A percentile compares a stretch with the other conserved stretches of the same genome.
Conservation (phyloP, 805 yeast genomes). For the Yarrowia sp. region DNA sequence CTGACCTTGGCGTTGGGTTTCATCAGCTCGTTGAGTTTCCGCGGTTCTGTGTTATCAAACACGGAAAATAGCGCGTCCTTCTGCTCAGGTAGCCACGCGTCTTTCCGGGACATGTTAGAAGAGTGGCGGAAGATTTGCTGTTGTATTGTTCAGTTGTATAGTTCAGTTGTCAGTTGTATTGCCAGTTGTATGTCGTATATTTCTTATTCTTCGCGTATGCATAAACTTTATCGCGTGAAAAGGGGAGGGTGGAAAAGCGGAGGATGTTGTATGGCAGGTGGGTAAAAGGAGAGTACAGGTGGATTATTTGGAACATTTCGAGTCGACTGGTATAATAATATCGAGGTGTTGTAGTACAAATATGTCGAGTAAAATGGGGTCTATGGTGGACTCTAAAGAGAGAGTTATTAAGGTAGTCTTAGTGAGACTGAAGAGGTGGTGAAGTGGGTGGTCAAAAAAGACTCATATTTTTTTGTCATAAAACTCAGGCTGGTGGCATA, state of each 20-base stretch:
- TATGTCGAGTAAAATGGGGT: background rate
- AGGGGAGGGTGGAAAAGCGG: no score
- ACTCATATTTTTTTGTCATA: no score
- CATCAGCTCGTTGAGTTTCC: conserved; percentile 3
- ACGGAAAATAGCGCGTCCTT: background rate
- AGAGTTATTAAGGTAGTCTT: no score
- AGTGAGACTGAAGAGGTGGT: no score
- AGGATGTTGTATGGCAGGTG: no score
- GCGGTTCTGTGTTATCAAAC: background rate
- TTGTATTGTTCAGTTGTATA: background rate
- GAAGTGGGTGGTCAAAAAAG: no score
- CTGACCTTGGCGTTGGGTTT: conserved; percentile 6
- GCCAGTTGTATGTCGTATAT: background rate
- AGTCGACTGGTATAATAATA: background rate
- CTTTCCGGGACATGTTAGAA: conserved; percentile 2
- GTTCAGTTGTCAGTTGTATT: background rate
- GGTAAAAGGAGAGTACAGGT: no score
- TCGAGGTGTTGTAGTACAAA: background rate
- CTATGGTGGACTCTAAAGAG: no score
- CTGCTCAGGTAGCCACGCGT: conserved; percentile 9
- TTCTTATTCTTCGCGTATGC: background rate
- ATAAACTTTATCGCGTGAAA: background rate
- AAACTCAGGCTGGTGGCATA: no score
- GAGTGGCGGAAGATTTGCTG: no score
- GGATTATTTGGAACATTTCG: background rate